phyloP scores from a whole-genome alignment of 1,284 basidiomycete genomes.

The Ustilago loliicola region DNA sequence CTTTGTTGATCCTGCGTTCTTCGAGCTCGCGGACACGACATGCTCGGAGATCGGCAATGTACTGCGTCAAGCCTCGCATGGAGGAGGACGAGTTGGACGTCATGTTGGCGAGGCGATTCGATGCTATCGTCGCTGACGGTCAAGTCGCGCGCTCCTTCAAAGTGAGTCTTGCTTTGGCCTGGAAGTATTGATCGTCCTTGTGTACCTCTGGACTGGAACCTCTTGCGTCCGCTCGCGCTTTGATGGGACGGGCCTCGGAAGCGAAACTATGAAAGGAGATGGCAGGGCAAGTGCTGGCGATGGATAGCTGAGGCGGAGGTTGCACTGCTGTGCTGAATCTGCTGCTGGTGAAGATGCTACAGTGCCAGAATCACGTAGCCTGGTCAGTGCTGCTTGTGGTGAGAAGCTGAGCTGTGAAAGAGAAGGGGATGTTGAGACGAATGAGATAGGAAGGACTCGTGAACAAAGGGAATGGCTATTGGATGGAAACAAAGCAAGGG shows the following conservation, averaged over 20 bases:
- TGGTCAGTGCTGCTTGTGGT: not conserved
- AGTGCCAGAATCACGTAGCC: not conserved
- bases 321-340: not conserved
- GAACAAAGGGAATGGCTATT: not conserved
- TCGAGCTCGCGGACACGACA: constrained; percentile 75
- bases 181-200: not conserved
- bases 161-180: too few species aligned
- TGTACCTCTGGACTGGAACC: not conserved
- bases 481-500: not conserved
- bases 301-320: not conserved
- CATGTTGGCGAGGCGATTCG: constrained; percentile 24
- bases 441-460: not conserved
- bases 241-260: not conserved
- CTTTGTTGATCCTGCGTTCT: constrained; percentile 98
- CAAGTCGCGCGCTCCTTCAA: too few species aligned
- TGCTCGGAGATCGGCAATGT: constrained; percentile 97
- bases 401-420: not conserved
- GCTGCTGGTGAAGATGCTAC: not conserved
- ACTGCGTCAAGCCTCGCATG: constrained; percentile 75
- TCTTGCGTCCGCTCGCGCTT: too few species aligned
- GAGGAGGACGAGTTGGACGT: constrained; percentile 51
- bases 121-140: not conserved
- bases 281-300: not conserved
- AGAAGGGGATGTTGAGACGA: not conserved
- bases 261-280: not conserved